These are phyloP conservation scores for Fusarium circinatum DNA, from an alignment of 2,329 filamentous ascomycete species.

Conservation along the genomic window DNA sequence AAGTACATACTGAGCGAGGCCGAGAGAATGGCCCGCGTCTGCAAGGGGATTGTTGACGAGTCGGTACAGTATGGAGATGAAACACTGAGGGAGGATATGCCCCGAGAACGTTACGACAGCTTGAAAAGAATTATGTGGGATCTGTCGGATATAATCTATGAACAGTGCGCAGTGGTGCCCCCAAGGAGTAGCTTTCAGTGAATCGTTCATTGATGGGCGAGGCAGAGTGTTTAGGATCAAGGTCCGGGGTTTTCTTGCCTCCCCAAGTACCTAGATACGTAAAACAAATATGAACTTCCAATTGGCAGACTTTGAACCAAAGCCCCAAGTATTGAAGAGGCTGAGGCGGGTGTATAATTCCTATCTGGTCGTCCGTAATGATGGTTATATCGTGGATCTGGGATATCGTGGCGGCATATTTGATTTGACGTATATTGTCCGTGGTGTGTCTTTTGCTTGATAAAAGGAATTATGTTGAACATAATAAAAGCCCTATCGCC, in stretches of 20 bases:
- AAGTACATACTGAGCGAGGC: background rate
- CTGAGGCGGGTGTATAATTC: no score
- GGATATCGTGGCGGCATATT: background rate
- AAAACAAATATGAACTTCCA: no score
- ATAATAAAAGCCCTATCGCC: no score
- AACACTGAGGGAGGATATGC: background rate
- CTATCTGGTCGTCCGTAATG: background rate
- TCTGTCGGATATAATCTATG: background rate
- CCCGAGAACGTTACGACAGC: no score
- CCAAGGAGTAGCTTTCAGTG: background rate
- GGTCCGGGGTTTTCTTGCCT: background rate
- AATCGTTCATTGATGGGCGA: no score
- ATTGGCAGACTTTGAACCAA: no score
- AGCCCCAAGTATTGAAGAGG: no score
- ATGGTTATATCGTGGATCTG: background rate
- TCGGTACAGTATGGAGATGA: background rate
- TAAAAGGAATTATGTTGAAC: no score
- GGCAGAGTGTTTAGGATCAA: no score
- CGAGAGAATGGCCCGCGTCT: background rate
- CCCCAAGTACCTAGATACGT: no score
- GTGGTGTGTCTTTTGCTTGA: no score
- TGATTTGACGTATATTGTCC: background rate
- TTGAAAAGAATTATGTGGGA: accelerated
- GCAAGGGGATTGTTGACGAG: background rate
- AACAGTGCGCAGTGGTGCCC: background rate